Percentiles rank a stretch among this genome's conserved stretches.
Conservation (phyloP, 2,329 filamentous ascomycete species). For the Verruconis gallopava region DNA sequence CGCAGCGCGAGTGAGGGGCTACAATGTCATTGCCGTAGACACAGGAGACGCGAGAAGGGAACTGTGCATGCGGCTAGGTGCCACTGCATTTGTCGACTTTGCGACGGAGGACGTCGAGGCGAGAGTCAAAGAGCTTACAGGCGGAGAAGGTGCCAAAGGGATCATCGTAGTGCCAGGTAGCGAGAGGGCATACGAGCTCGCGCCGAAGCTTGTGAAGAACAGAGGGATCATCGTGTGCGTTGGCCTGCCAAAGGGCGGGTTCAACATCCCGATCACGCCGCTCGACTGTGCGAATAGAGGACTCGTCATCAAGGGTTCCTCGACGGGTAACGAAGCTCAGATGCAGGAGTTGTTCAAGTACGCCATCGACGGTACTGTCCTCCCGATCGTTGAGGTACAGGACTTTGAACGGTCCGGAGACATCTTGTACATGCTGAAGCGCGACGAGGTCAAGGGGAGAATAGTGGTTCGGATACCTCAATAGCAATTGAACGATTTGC, state of each 20-base stretch:
- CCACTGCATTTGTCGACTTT: constrained; percentile 28
- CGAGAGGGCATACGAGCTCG: constrained; percentile 31
- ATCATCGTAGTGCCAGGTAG: constrained; percentile 35
- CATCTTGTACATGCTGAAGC: constrained; percentile 22
- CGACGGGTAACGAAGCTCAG: constrained; percentile 31
- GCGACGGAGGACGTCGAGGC: constrained; percentile 18
- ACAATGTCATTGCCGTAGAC: constrained; percentile 23
- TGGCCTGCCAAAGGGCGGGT: constrained; percentile 31
- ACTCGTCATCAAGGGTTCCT: constrained; percentile 33
- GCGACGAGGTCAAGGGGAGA: constrained; percentile 23
- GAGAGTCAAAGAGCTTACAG: constrained; percentile 26
- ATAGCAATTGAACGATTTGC: too few relatives aligned
- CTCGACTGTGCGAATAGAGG: constrained; percentile 28
- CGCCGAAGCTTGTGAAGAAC: constrained; percentile 30
- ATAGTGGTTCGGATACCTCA: constrained; percentile 19
- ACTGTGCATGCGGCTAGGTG: constrained; percentile 21
- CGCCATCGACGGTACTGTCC: constrained; percentile 29
- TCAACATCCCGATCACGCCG: constrained; percentile 32
- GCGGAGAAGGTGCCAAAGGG: constrained; percentile 32
- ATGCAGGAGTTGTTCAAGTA: constrained; percentile 34
- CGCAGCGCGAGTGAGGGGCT: constrained; percentile 16
- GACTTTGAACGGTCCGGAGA: constrained; percentile 19
- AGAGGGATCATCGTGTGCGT: constrained; percentile 36
- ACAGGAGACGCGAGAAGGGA: constrained; percentile 20
- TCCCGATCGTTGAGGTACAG: neutral